These are phyloP conservation scores for Microbotryum silenes-acaulis DNA, from an alignment of 1,284 basidiomycete species.

Conservation along the genomic window DNA sequence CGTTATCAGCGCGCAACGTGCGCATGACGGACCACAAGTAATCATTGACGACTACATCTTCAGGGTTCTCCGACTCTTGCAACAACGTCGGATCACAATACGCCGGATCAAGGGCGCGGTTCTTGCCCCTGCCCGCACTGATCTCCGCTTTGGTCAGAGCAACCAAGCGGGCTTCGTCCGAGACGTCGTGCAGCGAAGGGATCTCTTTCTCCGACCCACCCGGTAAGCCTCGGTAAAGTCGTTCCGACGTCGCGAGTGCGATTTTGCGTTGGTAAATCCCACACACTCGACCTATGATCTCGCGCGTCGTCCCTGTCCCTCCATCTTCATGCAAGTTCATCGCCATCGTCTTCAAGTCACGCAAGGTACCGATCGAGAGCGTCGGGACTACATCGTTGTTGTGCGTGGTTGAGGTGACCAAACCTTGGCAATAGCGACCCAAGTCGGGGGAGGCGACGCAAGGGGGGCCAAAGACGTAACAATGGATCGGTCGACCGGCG, in stretches of 20 bases:
- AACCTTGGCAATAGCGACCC: conserved; percentile 42
- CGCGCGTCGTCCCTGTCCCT: conserved; percentile 42
- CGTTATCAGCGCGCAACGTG: conserved; percentile 45
- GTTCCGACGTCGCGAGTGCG: background rate
- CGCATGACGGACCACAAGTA: conserved; percentile 44
- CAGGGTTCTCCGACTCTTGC: conserved; percentile 11
- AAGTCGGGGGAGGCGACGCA: conserved; percentile 46
- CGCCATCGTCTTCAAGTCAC: conserved; percentile 48
- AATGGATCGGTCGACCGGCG: conserved; percentile 46
- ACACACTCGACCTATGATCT: conserved; percentile 46
- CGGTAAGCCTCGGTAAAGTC: background rate
- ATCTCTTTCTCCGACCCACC: background rate
- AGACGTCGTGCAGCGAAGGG: conserved; percentile 12
- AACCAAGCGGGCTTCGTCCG: conserved; percentile 21
- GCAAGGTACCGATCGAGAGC: conserved; percentile 45
- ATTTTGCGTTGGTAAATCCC: conserved; percentile 35
- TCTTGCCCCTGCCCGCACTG: conserved; percentile 24
- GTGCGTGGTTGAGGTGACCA: conserved; percentile 46
- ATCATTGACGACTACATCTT: conserved; percentile 36
- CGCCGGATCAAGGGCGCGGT: conserved; percentile 29
- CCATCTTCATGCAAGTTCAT: conserved; percentile 43
- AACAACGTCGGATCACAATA: conserved; percentile 36
- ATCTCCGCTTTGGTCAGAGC: conserved; percentile 18
- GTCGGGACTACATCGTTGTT: conserved; percentile 42
- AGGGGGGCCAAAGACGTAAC: conserved; percentile 44